Conservation (phyloP, 768 basidiomycete genomes). For the Dendrothele bispora region DNA sequence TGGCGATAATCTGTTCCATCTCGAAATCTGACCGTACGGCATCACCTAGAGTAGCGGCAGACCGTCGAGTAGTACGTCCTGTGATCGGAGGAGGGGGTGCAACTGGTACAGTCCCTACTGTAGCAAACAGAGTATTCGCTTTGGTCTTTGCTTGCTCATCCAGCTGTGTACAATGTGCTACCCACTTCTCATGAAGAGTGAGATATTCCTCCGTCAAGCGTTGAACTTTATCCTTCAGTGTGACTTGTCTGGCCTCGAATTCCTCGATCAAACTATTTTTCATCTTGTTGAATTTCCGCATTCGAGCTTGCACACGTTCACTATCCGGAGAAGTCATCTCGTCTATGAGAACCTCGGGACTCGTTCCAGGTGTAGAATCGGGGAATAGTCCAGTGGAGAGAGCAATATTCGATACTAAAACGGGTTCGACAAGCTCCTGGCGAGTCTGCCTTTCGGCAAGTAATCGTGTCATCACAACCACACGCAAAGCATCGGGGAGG, state of each 20-base stretch:
- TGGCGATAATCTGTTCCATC: slow-evolving; percentile 97
- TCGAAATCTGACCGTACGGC: slow-evolving; percentile 93
- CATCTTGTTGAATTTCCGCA: slow-evolving; percentile 32
- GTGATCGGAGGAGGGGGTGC: slow-evolving; percentile 13
- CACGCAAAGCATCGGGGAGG: slow-evolving; percentile 58
- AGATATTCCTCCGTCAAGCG: slow-evolving; percentile 67
- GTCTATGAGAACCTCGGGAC: slow-evolving; percentile 45
- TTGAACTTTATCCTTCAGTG: slow-evolving; percentile 52
- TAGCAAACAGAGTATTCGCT: slow-evolving; percentile 38
- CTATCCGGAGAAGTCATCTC: slow-evolving; percentile 36
- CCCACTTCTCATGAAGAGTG: slow-evolving; percentile 69
- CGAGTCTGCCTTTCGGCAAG: slow-evolving; percentile 60
- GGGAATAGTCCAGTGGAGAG: slow-evolving; percentile 28
- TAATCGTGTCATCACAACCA: slow-evolving; percentile 62
- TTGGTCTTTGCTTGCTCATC: slow-evolving; percentile 53
- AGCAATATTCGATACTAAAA: slow-evolving; percentile 59
- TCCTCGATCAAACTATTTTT: slow-evolving; percentile 52
- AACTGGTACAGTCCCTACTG: slow-evolving; percentile 30
- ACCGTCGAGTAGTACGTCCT: slow-evolving; percentile 71
- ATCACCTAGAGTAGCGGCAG: slow-evolving; percentile 74
- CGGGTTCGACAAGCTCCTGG: slow-evolving; percentile 60
- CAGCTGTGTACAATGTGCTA: slow-evolving; percentile 65
- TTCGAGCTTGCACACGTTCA: slow-evolving; percentile 26
- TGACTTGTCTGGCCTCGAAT: slow-evolving; percentile 52
- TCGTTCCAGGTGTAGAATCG: slow-evolving; percentile 27